Evolutionary conservation across 2,329 filamentous ascomycete genomes (phyloP).

Genomic region (Gaeumannomyces tritici): DNA sequence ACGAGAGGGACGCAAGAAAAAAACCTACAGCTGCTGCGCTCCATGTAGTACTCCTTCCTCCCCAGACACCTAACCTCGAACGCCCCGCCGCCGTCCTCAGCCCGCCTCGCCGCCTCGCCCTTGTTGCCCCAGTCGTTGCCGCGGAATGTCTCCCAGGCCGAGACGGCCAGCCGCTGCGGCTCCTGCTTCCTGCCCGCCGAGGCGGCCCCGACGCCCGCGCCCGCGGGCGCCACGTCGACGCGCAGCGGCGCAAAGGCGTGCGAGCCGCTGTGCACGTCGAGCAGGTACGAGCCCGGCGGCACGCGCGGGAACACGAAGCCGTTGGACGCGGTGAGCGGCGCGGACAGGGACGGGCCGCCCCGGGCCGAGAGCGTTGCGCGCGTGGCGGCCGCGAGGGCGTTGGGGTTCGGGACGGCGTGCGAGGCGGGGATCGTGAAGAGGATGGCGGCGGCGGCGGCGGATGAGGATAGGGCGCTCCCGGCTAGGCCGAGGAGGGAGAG

Average conservation of each 20-base stretch:
- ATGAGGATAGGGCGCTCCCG: slow-evolving; percentile 9
- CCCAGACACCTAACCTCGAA: slow-evolving; percentile 55
- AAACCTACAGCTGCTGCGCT: slow-evolving; percentile 61
- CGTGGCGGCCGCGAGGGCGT: slow-evolving; percentile 52
- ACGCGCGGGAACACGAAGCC: slow-evolving; percentile 71
- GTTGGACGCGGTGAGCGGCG: slow-evolving; percentile 58
- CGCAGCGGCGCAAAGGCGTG: slow-evolving; percentile 71
- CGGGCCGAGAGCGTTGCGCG: slow-evolving; percentile 49
- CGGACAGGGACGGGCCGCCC: slow-evolving; percentile 25
- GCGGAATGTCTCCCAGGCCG: slow-evolving; percentile 75
- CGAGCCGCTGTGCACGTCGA: slow-evolving; percentile 67
- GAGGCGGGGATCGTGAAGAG: slow-evolving; percentile 33
- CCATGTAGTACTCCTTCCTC: slow-evolving; percentile 66
- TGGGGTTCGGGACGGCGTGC: slow-evolving; percentile 32
- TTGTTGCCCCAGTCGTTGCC: slow-evolving; percentile 87
- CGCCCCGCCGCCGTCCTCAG: slow-evolving; percentile 19
- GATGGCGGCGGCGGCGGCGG: slow-evolving; percentile 29
- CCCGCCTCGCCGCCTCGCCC: slow-evolving; percentile 48
- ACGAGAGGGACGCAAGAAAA: neutral
- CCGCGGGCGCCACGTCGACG: slow-evolving; percentile 52
- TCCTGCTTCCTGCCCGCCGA: neutral
- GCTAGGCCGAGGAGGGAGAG: slow-evolving; percentile 7
- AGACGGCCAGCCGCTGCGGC: slow-evolving; percentile 30
- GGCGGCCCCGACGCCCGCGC: slow-evolving; percentile 24
- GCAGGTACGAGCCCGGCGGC: slow-evolving; percentile 64